Base-by-base conservation (phyloP, 257 asterid genomes). In the Solanum peruvianum region DNA sequence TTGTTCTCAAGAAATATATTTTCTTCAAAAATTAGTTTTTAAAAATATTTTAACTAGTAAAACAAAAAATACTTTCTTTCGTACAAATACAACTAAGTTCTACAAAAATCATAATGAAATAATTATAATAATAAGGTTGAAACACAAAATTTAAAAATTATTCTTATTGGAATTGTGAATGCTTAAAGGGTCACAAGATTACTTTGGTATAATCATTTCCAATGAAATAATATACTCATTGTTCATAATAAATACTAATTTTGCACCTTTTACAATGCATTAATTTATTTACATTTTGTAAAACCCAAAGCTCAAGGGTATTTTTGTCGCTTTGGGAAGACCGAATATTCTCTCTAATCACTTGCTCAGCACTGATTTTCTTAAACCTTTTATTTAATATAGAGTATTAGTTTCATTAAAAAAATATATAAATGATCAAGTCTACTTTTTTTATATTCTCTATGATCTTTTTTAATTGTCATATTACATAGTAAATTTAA, bases 311-410 rank as follows among this genome's bases (percentile, higher is more conserved):
- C 87, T 78, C 85, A 86, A 86, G 91, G 93, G 96, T 92, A 94
- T 93, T 90, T 93, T 94, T 93, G 97, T 95, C 97, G 95, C 98
- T 82, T 95, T 92, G 98, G 95, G 88, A 95, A 94, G 92, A 93
- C 92, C 92, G 97, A 93, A 94, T 95, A 95, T 94, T 94, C 39
- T 37, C 98, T 92, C 96, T 87, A 88, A 93, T 89, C 92, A 89
- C 86, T 88, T 89, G 88, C 91, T 90, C 27, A 27, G 72, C 39
- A 25, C n/a, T 44, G 31, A 86, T 89, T 85, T 70, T 87, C 77
- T 89, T 84, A 67, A 81, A 82, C 80, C 67, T 45, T 66, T 44
- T 14, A 44, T 72, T 85, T 49, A 56, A 37, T 70, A 11, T 23
- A 87, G 23, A 49, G 11, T 52, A 52, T 7, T 6, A 52, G 62